Percentiles rank a stretch among this genome's conserved stretches.
Conservation (phyloP, 768 basidiomycete genomes). For the Lactarius trivialis region DNA sequence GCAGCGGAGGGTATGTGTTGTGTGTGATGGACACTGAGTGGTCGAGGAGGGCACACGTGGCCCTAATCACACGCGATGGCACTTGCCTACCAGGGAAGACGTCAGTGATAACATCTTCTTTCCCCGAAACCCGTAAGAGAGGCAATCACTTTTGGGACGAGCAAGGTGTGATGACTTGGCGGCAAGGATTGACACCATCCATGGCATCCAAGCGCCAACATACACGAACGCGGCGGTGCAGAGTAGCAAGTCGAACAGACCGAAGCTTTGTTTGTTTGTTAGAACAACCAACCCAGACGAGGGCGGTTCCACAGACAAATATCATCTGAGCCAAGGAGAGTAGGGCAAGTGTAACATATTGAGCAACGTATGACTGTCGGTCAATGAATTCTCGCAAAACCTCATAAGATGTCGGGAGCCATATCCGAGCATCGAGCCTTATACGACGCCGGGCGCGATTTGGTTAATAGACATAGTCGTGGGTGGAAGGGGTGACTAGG, state of each 20-base stretch:
- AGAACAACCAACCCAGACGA: conserved; percentile 95
- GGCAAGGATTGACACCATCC: no score
- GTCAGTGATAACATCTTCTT: no score
- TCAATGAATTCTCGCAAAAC: conserved; percentile 90
- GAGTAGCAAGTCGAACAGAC: conserved; percentile 95
- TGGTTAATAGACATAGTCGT: conserved; percentile 32
- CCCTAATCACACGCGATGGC: no score
- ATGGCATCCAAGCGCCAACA: conserved; percentile 97
- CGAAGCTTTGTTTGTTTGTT: conserved; percentile 91
- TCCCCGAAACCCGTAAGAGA: no score
- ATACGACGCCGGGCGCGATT: conserved; percentile 63
- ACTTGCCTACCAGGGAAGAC: no score
- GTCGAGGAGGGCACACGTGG: no score
- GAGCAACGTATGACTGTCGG: conserved; percentile 90
- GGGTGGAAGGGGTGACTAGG: background rate
- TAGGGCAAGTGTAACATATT: conserved; percentile 82
- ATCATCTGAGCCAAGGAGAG: conserved; percentile 87
- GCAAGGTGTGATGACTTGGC: no score
- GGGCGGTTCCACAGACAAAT: conserved; percentile 89
- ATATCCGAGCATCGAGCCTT: conserved; percentile 72
- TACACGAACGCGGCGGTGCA: conserved; percentile 94
- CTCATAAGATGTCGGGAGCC: conserved; percentile 86
- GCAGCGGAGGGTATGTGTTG: no score
- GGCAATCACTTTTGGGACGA: no score
- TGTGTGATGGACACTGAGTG: no score